phyloP scores from a whole-genome alignment of 2,329 filamentous ascomycete species.

The Xylaria sp. region DNA sequence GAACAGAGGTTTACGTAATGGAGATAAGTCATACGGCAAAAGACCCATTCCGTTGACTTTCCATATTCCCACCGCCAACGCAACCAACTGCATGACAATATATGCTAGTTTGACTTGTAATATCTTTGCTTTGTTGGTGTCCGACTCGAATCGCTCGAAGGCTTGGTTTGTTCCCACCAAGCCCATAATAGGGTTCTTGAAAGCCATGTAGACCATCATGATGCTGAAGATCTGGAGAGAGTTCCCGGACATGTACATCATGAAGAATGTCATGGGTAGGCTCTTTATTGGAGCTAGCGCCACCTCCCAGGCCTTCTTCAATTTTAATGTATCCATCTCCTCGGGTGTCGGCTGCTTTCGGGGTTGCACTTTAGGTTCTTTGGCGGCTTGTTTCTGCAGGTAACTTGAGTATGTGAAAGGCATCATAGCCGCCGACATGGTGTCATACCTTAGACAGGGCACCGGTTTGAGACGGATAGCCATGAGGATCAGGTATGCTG shows the following conservation, averaged over 20 bases:
- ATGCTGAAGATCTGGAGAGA: slow-evolving; percentile 98
- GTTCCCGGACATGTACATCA: slow-evolving; percentile 99
- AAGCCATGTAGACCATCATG: slow-evolving; percentile 99
- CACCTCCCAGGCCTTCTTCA: slow-evolving; percentile 99
- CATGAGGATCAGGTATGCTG: slow-evolving; percentile 85
- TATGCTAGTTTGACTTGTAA: slow-evolving; percentile 89
- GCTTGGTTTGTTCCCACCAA: slow-evolving; percentile 83
- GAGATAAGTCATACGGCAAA: slow-evolving; percentile 74
- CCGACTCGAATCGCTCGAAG: slow-evolving; percentile 92
- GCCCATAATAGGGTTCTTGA: slow-evolving; percentile 93
- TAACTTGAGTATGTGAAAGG: slow-evolving; percentile 9
- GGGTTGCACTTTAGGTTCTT: slow-evolving; percentile 60
- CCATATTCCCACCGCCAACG: slow-evolving; percentile 89
- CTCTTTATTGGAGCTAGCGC: slow-evolving; percentile 93
- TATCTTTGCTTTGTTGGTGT: slow-evolving; percentile 77
- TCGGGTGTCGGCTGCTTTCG: slow-evolving; percentile 78
- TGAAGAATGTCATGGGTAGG: slow-evolving; percentile 97
- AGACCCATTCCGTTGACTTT: slow-evolving; percentile 97
- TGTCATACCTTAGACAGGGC: slow-evolving; percentile 67
- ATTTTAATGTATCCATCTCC: slow-evolving; percentile 94
- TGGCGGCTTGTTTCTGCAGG: slow-evolving; percentile 61
- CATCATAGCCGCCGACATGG: slow-evolving; percentile 8
- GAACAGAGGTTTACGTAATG: not conserved
- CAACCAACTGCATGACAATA: slow-evolving; percentile 84
- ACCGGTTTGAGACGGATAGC: slow-evolving; percentile 71